Evolutionary conservation across 2,329 filamentous ascomycete genomes (phyloP).

Genomic region (Immersiporthe knoxdaviesiana): DNA sequence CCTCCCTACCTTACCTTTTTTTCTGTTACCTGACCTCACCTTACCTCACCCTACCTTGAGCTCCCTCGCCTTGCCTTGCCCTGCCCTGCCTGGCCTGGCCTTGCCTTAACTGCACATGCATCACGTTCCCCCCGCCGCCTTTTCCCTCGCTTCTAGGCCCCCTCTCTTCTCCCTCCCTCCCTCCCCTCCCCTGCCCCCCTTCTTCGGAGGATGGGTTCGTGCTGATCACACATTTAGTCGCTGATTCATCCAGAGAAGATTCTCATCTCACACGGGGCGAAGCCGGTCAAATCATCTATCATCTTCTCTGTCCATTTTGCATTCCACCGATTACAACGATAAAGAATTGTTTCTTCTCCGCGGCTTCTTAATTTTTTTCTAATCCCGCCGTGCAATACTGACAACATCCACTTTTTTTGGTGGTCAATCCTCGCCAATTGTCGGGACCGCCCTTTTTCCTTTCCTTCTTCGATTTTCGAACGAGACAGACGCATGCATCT

Average conservation of each 20-base stretch:
- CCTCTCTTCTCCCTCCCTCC: background rate
- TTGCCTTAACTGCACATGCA: background rate
- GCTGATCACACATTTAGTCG: slow-evolving; percentile 31
- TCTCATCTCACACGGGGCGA: slow-evolving; percentile 29
- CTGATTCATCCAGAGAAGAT: slow-evolving; percentile 28
- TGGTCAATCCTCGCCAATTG: background rate
- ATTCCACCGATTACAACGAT: slow-evolving; percentile 1
- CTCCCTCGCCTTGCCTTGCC: background rate
- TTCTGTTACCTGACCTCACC: background rate
- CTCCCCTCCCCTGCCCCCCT: too few relatives aligned
- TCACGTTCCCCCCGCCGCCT: slow-evolving; percentile 18
- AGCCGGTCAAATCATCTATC: slow-evolving; percentile 3
- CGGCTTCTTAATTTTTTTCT: slow-evolving; percentile 7
- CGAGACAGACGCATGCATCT: background rate
- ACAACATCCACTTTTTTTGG: background rate
- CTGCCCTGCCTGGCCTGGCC: background rate
- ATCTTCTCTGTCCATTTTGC: slow-evolving; percentile 10
- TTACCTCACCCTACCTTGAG: background rate
- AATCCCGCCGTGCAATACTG: background rate
- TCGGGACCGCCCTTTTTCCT: background rate
- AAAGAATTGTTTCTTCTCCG: background rate
- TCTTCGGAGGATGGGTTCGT: slow-evolving; percentile 21
- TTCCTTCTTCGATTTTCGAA: background rate
- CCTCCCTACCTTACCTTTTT: background rate
- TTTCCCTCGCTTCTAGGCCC: slow-evolving; percentile 14